Evolutionary conservation across 2,329 filamentous ascomycete genomes (phyloP).

Genomic region (Pyrenophora tritici-repentis): DNA sequence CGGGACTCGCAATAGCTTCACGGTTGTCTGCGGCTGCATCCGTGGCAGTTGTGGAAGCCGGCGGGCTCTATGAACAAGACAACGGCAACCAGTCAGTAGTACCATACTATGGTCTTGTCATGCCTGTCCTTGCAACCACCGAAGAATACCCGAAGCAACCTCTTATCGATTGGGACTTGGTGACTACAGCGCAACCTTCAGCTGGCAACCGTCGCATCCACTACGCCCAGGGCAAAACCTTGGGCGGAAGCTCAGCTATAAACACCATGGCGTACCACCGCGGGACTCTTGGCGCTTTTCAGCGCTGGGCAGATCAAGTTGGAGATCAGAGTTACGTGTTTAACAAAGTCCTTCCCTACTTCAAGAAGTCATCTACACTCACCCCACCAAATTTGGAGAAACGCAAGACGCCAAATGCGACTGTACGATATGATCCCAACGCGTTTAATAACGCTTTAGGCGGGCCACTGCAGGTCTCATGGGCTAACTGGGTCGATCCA

Average conservation of each 20-base stretch:
- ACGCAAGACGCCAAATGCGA: constrained; percentile 25
- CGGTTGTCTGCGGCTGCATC: constrained; percentile 25
- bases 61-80: constrained; percentile 30
- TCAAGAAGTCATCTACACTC: constrained; percentile 35
- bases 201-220: constrained; percentile 32
- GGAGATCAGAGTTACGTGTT: constrained; percentile 40
- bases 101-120: constrained; percentile 25
- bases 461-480: constrained; percentile 33
- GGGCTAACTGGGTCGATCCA: constrained; percentile 18
- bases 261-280: constrained; percentile 38
- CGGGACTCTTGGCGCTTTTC: constrained; percentile 25
- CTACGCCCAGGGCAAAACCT: constrained; percentile 41
- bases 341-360: constrained; percentile 35
- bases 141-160: constrained; percentile 27
- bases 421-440: constrained; percentile 21
- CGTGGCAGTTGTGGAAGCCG: constrained; percentile 38
- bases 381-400: constrained; percentile 33
- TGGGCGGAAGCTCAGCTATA: constrained; percentile 36
- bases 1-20: constrained; percentile 32
- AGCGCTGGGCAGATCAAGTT: constrained; percentile 39
- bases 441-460: constrained; percentile 20
- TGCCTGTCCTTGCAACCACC: constrained; percentile 22
- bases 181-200: constrained; percentile 24
- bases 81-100: constrained; percentile 37
- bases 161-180: constrained; percentile 37